Base-by-base conservation (phyloP, 805 yeast species). In the Cyberlindnera nakhonratchasimensis region DNA sequence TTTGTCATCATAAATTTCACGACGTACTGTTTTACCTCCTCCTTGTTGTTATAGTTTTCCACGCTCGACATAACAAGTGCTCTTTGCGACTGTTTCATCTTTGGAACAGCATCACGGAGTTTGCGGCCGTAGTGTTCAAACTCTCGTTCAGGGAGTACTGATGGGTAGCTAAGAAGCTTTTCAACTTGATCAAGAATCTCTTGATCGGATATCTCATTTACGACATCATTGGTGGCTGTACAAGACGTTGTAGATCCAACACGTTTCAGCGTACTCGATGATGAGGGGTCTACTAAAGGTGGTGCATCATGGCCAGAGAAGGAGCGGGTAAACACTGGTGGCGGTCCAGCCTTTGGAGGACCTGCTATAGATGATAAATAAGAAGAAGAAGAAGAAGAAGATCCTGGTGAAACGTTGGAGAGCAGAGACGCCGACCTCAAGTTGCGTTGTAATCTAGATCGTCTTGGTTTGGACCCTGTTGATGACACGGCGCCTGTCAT, bases 1-100 rank as follows among this genome's bases (percentile, higher is more conserved):
- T 79, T 77, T 2, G 63, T 52, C 63, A 81, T 65, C 77, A 81
- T 78, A 67, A 77, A 81, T 23, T 72, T 64, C 23, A 66, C 71
- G 39, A 66, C 66, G 37, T 50, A 55, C 43, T 53, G 61, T 42
- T 67, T 69, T 41, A 65, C 71, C 13, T 42, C 32, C 2, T 46
- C 44, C n/a, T 50, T 55, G 20, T 62, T 57, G 8, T 53, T 41
- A 18, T 42, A 40, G 21, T 55, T 52, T 2, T 52, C 42, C 5
- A 65, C 50, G 14, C 60, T 42, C n/a, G 54, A 47, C 1, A 59
- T 41, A 12, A 67, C 34, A 5, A 61, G 57, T 3, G 19, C 32
- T 35, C 54, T 55, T n/a, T 66, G 61, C 5, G 56, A 53, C 2
- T 58, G 59, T 19, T 51, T 50, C 10, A 69, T 37, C 10, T 49